Percentiles rank a stretch among this genome's conserved stretches.
These are phyloP conservation scores for Cryptococcus sp. DNA, from an alignment of 1,284 basidiomycete species.

Conservation along the genomic window DNA sequence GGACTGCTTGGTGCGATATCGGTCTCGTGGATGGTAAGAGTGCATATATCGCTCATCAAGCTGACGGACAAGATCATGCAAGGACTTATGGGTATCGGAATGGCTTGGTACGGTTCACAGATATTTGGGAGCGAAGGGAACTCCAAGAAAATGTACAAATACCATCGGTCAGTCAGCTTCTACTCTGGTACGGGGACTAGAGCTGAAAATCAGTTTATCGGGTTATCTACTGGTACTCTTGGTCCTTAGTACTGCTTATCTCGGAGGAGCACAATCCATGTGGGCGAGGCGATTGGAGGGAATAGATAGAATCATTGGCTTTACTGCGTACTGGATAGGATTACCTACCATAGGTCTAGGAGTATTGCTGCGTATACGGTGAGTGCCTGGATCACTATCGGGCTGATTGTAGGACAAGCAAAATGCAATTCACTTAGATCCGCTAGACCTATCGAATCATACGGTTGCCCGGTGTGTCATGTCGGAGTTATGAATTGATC, in stretches of 20 bases:
- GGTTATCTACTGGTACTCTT: constrained; percentile 41
- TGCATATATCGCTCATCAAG: no score
- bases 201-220: constrained; percentile 20
- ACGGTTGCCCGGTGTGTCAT: no score
- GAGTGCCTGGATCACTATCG: constrained; percentile 5
- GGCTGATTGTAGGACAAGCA: not conserved
- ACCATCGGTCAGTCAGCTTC: constrained; percentile 38
- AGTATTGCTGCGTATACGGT: constrained; percentile 29
- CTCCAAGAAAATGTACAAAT: constrained; percentile 44
- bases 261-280: constrained; percentile 37
- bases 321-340: constrained; percentile 38
- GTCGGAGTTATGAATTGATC: no score
- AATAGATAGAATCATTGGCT: constrained; percentile 15
- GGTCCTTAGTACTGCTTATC: constrained; percentile 34
- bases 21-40: constrained; percentile 35
- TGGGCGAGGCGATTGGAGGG: constrained; percentile 24
- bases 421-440: not conserved
- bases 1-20: constrained; percentile 29
- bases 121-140: constrained; percentile 28
- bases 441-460: no score
- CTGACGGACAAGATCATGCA: no score
- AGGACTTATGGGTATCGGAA: constrained; percentile 28
- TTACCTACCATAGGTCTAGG: constrained; percentile 35
- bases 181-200: not conserved
- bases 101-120: constrained; percentile 28